phyloP scores from a whole-genome alignment of 2,329 filamentous ascomycete genomes.

The Trichoderma sp. region DNA sequence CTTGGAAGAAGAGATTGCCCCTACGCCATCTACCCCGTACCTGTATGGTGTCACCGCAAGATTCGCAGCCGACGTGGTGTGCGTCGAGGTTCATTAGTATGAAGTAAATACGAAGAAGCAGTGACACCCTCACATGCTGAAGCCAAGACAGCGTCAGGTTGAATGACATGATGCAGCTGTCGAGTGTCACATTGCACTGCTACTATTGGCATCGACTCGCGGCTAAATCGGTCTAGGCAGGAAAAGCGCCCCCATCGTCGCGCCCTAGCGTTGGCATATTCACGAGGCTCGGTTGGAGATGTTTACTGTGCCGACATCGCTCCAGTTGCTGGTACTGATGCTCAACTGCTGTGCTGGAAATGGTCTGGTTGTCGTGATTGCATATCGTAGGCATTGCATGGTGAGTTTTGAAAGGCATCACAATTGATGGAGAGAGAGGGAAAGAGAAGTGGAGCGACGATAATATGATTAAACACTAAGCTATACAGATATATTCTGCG shows the following conservation, averaged over 20 bases:
- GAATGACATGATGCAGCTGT: neutral
- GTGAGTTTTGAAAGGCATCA: neutral
- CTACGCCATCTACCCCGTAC: neutral
- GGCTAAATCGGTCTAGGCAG: constrained; percentile 9
- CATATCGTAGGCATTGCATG: neutral
- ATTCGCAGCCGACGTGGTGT: neutral
- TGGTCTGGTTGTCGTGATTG: neutral
- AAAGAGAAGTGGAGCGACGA: neutral
- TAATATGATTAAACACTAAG: constrained; percentile 4
- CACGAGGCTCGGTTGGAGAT: neutral
- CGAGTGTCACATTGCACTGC: neutral
- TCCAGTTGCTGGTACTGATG: neutral
- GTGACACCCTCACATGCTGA: neutral
- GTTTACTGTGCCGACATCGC: neutral
- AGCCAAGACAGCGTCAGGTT: neutral
- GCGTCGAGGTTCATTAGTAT: neutral
- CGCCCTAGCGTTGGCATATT: neutral
- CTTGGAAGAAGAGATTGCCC: neutral
- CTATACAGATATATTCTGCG: neutral
- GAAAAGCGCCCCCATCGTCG: neutral
- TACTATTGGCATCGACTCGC: neutral
- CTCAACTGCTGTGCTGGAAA: neutral
- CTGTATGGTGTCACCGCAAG: neutral
- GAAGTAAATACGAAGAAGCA: neutral
- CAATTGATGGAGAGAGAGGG: neutral